Conservation (phyloP, 2,329 filamentous ascomycete genomes). For the Acrocalymma vagum region DNA sequence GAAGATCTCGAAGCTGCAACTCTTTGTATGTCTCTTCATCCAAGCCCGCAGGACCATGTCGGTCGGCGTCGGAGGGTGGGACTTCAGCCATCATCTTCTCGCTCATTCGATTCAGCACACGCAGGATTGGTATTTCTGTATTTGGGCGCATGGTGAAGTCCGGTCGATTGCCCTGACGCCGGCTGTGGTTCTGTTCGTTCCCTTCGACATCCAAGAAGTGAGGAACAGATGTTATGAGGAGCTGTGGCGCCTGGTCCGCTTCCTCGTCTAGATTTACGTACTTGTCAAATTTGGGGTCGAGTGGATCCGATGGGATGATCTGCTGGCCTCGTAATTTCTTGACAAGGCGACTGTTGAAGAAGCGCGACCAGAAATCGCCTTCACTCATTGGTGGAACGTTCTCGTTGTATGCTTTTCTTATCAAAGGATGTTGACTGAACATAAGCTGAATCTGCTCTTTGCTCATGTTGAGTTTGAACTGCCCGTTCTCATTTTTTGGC, state of each 20-base stretch:
- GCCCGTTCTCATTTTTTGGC: slow-evolving; percentile 74
- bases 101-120: slow-evolving; percentile 87
- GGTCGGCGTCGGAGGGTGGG: slow-evolving; percentile 76
- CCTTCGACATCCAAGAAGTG: slow-evolving; percentile 91
- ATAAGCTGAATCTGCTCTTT: slow-evolving; percentile 94
- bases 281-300: slow-evolving; percentile 83
- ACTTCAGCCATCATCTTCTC: slow-evolving; percentile 94
- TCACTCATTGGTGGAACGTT: slow-evolving; percentile 81
- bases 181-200: slow-evolving; percentile 94
- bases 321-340: slow-evolving; percentile 93
- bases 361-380: slow-evolving; percentile 88
- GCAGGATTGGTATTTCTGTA: slow-evolving; percentile 81
- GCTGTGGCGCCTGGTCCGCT: slow-evolving; percentile 52
- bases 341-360: slow-evolving; percentile 89
- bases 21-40: slow-evolving; percentile 79
- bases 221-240: slow-evolving; percentile 73
- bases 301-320: slow-evolving; percentile 77
- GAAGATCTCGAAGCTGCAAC: slow-evolving; percentile 81
- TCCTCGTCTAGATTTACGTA: slow-evolving; percentile 80
- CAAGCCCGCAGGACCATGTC: slow-evolving; percentile 70
- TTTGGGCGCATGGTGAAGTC: slow-evolving; percentile 89
- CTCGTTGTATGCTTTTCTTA: slow-evolving; percentile 91
- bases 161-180: slow-evolving; percentile 84
- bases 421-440: slow-evolving; percentile 89
- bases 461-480: slow-evolving; percentile 80